These are phyloP conservation scores for Cladosporium sp. DNA, from an alignment of 2,329 filamentous ascomycete genomes.

Conservation along the genomic window DNA sequence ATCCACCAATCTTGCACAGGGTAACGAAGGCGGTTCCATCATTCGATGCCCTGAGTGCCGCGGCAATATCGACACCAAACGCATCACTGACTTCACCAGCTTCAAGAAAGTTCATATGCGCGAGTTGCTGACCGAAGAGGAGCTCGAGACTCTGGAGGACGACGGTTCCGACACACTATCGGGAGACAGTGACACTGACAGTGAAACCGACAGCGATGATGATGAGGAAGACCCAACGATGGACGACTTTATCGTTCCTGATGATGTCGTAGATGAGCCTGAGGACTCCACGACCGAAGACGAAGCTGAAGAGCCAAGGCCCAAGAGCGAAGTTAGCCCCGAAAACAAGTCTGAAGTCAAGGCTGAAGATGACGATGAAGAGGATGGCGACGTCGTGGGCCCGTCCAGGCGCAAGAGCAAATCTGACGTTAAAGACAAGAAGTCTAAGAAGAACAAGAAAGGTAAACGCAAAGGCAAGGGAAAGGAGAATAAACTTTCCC, in stretches of 20 bases:
- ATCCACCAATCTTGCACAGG: slow-evolving; percentile 53
- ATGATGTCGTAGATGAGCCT: slow-evolving; percentile 35
- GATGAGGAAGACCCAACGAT: slow-evolving; percentile 43
- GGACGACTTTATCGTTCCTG: slow-evolving; percentile 52
- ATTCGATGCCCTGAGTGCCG: slow-evolving; percentile 75
- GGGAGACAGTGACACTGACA: slow-evolving; percentile 47
- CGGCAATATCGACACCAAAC: slow-evolving; percentile 59
- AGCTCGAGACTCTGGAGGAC: slow-evolving; percentile 30
- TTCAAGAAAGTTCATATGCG: slow-evolving; percentile 72
- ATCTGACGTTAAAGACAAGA: slow-evolving; percentile 19
- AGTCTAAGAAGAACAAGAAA: slow-evolving; percentile 33
- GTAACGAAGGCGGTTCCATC: slow-evolving; percentile 49
- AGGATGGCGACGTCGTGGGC: slow-evolving; percentile 14
- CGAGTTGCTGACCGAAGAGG: slow-evolving; percentile 39
- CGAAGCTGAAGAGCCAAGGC: slow-evolving; percentile 21
- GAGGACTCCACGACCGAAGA: slow-evolving; percentile 21
- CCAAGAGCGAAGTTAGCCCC: slow-evolving; percentile 8
- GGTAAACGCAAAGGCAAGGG: slow-evolving; percentile 31
- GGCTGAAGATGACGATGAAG: slow-evolving; percentile 15
- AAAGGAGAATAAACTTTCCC: slow-evolving; percentile 39
- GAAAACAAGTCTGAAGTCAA: slow-evolving; percentile 7
- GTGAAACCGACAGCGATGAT: slow-evolving; percentile 38
- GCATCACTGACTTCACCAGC: slow-evolving; percentile 67
- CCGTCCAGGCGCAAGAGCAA: slow-evolving; percentile 4
- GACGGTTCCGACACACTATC: slow-evolving; percentile 22